Conservation (phyloP, 176 grass and related monocot genomes). For the Eragrostis curvula region DNA sequence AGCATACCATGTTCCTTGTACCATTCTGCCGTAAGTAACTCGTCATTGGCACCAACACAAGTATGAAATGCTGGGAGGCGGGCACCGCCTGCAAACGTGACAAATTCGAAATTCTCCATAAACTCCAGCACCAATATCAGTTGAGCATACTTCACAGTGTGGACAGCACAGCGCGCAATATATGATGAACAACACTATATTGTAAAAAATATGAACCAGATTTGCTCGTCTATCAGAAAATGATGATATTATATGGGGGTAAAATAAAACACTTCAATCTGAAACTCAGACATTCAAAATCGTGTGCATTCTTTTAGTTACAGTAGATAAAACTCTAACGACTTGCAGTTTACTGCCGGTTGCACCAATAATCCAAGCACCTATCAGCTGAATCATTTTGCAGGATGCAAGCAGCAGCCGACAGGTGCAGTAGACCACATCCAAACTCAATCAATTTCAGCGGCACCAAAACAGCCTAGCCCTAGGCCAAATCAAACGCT, state of each 20-base stretch:
- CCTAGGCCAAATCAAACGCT: background rate
- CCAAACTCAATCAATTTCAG: background rate
- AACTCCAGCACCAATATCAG: background rate
- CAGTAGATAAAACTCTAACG: background rate
- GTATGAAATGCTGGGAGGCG: conserved; percentile 91
- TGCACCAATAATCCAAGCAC: background rate
- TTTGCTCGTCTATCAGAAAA: background rate
- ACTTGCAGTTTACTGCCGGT: background rate
- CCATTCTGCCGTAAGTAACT: conserved; percentile 73
- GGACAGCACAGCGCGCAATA: too few species aligned
- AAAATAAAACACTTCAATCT: background rate
- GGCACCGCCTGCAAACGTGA: conserved; percentile 47
- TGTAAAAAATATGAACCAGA: background rate
- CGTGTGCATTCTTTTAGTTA: background rate
- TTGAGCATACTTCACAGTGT: background rate
- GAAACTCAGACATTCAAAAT: background rate
- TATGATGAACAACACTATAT: too few species aligned
- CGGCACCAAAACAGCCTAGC: background rate
- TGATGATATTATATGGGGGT: background rate
- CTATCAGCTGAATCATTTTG: background rate
- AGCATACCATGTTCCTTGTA: conserved; percentile 77
- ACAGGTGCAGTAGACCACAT: too few species aligned
- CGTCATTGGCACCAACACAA: conserved; percentile 71
- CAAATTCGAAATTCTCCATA: background rate
- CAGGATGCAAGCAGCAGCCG: background rate